phyloP scores from a whole-genome alignment of 192 early-diverging fungal species.

The Glomus cerebriforme region DNA sequence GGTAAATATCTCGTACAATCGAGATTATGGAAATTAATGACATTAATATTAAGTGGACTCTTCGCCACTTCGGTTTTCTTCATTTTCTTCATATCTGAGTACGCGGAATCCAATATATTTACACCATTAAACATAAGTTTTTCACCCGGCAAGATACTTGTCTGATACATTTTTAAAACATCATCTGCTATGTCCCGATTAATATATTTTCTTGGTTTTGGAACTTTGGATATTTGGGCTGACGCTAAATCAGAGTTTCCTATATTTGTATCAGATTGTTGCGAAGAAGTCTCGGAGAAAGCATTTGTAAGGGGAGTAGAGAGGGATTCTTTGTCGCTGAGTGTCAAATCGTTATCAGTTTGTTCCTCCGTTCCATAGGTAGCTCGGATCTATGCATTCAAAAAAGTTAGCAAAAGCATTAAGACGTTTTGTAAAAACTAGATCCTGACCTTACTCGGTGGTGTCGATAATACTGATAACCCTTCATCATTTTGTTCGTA shows the following conservation, averaged over 20 bases:
- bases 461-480: too few relatives aligned
- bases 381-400: neutral
- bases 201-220: constrained; percentile 19
- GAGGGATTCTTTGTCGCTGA: neutral
- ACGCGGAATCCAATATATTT: neutral
- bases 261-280: constrained; percentile 10
- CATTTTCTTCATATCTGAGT: neutral
- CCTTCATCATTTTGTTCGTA: too few relatives aligned
- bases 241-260: neutral
- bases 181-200: neutral
- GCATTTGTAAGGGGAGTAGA: neutral
- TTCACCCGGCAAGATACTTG: neutral
- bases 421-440: neutral
- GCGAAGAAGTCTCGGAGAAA: neutral
- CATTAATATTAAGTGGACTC: neutral
- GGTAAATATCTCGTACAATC: constrained; percentile 4
- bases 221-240: neutral
- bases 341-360: neutral
- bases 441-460: too few relatives aligned
- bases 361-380: neutral
- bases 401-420: neutral
- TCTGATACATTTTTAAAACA: constrained; percentile 11
- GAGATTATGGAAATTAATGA: constrained; percentile 15
- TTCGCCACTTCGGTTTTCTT: constrained; percentile 1
- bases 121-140: constrained; percentile 6